phyloP scores from a whole-genome alignment of 2,329 filamentous ascomycete genomes.

The Boeremia exigua region DNA sequence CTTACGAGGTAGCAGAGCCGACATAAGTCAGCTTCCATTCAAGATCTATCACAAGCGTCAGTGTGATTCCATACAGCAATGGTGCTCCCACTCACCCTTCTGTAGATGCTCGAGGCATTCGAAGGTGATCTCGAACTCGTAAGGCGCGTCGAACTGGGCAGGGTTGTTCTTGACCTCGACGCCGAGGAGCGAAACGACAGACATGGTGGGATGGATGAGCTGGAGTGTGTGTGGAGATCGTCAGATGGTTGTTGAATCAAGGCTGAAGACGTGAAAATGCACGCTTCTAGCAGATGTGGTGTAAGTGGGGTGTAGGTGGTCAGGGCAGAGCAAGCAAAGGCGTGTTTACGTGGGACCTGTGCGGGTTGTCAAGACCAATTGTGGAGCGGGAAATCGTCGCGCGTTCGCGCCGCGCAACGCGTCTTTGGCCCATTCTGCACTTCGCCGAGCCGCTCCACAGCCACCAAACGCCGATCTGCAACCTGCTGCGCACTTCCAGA shows the following conservation, averaged over 20 bases:
- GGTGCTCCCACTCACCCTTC: slow-evolving; percentile 68
- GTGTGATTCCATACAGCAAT: neutral
- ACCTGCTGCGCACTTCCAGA: too few species aligned
- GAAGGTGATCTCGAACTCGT: slow-evolving; percentile 98
- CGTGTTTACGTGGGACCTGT: slow-evolving; percentile 16
- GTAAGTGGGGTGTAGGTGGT: neutral
- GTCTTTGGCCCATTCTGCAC: neutral
- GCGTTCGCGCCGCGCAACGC: too few species aligned
- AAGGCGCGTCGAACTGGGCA: slow-evolving; percentile 88
- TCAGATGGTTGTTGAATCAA: neutral
- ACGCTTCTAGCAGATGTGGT: neutral
- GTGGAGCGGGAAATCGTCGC: neutral
- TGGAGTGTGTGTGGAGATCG: slow-evolving; percentile 2
- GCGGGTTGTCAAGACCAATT: slow-evolving; percentile 14
- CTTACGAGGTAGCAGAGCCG: slow-evolving; percentile 94
- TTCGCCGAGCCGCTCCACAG: neutral
- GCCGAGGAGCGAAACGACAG: slow-evolving; percentile 92
- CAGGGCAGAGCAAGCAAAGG: slow-evolving; percentile 1
- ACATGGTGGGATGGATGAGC: slow-evolving; percentile 68
- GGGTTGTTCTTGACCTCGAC: slow-evolving; percentile 98
- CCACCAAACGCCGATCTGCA: neutral
- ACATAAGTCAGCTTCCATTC: slow-evolving; percentile 99
- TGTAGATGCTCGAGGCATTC: slow-evolving; percentile 94
- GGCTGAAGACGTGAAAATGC: neutral
- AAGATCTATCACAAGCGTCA: slow-evolving; percentile 68